Conservation (phyloP, 306 rosid species). For the cucumber (Cucumis sativus) region Cucumber_9930_V3 NC_026661.2:647001-647500, state of each 20-base stretch:
- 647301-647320: background rate
- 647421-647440: too few relatives aligned
- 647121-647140: background rate
- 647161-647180: background rate
- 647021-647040: background rate
- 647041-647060: background rate
- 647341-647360: too few relatives aligned
- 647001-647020: background rate
- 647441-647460: too few relatives aligned
- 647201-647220: background rate
- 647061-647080: background rate
- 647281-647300: background rate
- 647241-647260: background rate
- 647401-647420: too few relatives aligned
- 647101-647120: background rate
- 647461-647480: too few relatives aligned
- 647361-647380: too few relatives aligned
- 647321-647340: too few relatives aligned
- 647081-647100: background rate
- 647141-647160: background rate
- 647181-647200: background rate
- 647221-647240: background rate
- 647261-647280: background rate
- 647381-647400: too few relatives aligned
- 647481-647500: too few relatives aligned